phyloP scores from a whole-genome alignment of 129 eudicot species.

The Centella asiatica region DNA sequence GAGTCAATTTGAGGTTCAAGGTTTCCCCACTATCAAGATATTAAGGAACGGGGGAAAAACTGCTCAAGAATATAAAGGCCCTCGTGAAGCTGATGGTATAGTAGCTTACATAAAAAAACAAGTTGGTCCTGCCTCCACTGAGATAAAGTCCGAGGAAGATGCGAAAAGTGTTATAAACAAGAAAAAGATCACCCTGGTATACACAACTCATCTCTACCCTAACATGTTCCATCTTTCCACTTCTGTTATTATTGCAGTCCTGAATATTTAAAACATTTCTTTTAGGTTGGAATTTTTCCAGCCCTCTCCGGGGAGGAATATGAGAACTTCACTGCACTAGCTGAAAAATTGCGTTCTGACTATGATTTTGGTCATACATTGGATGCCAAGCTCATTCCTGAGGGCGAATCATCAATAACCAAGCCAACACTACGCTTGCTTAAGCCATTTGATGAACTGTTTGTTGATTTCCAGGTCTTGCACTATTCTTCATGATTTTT shows the following conservation, averaged over 20 bases:
- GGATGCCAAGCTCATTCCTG: constrained; percentile 58
- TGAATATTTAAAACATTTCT: background rate
- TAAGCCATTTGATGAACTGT: constrained; percentile 85
- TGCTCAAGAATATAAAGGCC: constrained; percentile 68
- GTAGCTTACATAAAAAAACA: constrained; percentile 62
- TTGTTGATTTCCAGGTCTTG: constrained; percentile 61
- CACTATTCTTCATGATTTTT: background rate
- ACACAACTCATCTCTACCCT: background rate
- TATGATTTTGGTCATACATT: constrained; percentile 64
- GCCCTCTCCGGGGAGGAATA: constrained; percentile 67
- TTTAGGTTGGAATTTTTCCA: constrained; percentile 63
- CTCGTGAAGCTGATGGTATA: constrained; percentile 88
- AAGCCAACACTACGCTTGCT: constrained; percentile 63
- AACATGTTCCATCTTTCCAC: background rate
- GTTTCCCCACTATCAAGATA: constrained; percentile 81
- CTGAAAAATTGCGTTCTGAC: constrained; percentile 70
- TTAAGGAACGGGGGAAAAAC: constrained; percentile 63
- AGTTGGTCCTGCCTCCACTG: constrained; percentile 30
- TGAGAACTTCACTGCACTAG: constrained; percentile 49
- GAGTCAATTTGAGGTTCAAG: constrained; percentile 34
- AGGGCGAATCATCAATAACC: constrained; percentile 43
- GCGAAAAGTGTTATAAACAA: constrained; percentile 14
- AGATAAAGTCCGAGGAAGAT: constrained; percentile 14
- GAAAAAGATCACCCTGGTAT: constrained; percentile 15
- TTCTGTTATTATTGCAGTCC: background rate